These are phyloP conservation scores for Diaporthe ilicicola DNA, from an alignment of 2,329 filamentous ascomycete species.

Conservation along the genomic window DNA sequence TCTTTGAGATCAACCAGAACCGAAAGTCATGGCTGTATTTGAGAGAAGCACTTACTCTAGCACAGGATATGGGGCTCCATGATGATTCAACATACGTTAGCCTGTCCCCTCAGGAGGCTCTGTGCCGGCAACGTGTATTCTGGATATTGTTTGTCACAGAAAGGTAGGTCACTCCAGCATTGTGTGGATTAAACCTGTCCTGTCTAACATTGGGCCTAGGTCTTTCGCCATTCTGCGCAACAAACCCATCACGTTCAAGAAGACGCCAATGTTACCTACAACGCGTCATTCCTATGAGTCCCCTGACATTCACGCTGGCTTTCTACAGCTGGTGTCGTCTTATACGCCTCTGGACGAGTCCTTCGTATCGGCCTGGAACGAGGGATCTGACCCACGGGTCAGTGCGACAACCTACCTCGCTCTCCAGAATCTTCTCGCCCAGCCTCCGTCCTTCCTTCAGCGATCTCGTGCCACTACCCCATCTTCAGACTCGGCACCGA, in stretches of 20 bases:
- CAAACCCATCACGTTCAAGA: constrained; percentile 68
- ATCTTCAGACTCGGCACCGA: constrained; percentile 41
- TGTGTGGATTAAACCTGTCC: constrained; percentile 40
- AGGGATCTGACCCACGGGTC: constrained; percentile 52
- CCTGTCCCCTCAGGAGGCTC: constrained; percentile 57
- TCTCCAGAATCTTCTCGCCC: constrained; percentile 45
- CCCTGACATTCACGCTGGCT: constrained; percentile 62
- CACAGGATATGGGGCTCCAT: constrained; percentile 66
- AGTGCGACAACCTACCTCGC: constrained; percentile 46
- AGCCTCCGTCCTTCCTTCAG: constrained; percentile 44
- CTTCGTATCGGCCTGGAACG: constrained; percentile 72
- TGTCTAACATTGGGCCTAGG: constrained; percentile 11
- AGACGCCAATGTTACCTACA: constrained; percentile 64
- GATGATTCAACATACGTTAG: constrained; percentile 63
- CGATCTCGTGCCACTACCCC: constrained; percentile 36
- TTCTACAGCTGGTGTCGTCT: constrained; percentile 67
- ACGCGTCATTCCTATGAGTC: constrained; percentile 62
- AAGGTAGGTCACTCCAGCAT: constrained; percentile 48
- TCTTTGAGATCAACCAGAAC: constrained; percentile 68
- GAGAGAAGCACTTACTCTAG: constrained; percentile 67
- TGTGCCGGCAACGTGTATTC: constrained; percentile 64
- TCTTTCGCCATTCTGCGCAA: constrained; percentile 71
- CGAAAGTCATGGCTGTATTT: constrained; percentile 71
- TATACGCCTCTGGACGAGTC: constrained; percentile 71
- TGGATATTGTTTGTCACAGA: constrained; percentile 72